Evolutionary conservation across 768 basidiomycete species (phyloP).

Genomic region (Mycena rebaudengoi): DNA sequence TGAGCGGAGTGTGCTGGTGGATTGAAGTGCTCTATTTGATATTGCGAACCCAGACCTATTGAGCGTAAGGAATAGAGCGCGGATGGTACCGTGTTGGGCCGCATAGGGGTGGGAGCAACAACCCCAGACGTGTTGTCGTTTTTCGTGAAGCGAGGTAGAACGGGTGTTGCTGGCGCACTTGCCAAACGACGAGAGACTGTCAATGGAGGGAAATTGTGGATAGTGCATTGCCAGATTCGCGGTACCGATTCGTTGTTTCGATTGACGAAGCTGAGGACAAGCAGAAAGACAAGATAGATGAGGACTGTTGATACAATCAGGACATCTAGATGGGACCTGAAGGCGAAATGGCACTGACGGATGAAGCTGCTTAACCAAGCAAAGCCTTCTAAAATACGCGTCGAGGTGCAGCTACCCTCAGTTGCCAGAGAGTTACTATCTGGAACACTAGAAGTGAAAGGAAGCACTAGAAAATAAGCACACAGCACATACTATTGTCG

Average conservation of each 20-base stretch:
- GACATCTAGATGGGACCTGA: neutral
- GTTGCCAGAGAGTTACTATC: conserved; percentile 3
- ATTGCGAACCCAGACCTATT: conserved; percentile 20
- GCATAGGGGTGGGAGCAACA: conserved; percentile 9
- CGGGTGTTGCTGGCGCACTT: neutral
- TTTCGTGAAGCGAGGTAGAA: conserved; percentile 17
- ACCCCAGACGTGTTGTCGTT: conserved; percentile 17
- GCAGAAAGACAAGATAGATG: conserved; percentile 20
- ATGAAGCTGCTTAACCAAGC: conserved; percentile 59
- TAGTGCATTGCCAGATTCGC: conserved; percentile 21
- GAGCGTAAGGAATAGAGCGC: conserved; percentile 20
- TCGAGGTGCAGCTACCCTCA: conserved; percentile 57
- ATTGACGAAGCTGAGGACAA: conserved; percentile 7
- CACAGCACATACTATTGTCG: neutral
- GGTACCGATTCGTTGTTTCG: conserved; percentile 25
- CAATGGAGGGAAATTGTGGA: conserved; percentile 27
- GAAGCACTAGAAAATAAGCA: neutral
- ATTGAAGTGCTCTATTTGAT: conserved; percentile 24
- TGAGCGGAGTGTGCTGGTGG: conserved; percentile 2
- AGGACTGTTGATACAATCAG: conserved; percentile 16
- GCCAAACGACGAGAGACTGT: conserved; percentile 4
- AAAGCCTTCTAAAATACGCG: conserved; percentile 64
- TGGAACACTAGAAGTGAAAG: neutral
- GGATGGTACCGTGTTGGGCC: conserved; percentile 17
- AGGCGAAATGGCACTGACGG: conserved; percentile 35